Evolutionary conservation across 106 monocot species (phyloP), one percentile per base, ranked within the genome.

Genomic region (Acanthochlamys bracteata): DNA sequence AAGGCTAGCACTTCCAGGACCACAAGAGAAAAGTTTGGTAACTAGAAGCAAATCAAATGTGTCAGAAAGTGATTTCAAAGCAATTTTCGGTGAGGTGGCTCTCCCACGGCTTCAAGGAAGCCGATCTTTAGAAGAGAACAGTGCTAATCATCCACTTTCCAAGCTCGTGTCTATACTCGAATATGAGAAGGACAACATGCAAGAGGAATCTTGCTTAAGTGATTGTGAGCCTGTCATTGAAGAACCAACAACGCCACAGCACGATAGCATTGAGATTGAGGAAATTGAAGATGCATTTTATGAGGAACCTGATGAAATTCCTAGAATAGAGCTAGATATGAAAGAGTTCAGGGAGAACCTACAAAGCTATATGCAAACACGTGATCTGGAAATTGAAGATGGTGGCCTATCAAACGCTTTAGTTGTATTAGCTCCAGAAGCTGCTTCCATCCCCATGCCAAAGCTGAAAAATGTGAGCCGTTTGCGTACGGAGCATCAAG

Each of bases 261-360:
- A 74, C 24, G 78, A 84, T 12, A n/a, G n/a, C n/a, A 23, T 47
- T 41, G 71, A 78, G 47, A 52, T 63, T n/a, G 52, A 66, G 47
- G 79, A 46, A 52, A 84, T 88, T 60, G 88, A 88, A 57, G 88
- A 88, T 63, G 73, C 68, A 4, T 80, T 78, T 53, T 63, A 69
- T 55, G 83, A 88, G 59, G 84, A 84, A 21, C 75, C 78, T 23
- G 88, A 88, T 66, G 80, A 88, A 51, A 88, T 88, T 65, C 88
- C 88, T 41, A 46, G 42, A 0, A 88, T 88, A 23, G 78, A 78
- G 33, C 73, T 84, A 23, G 80, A 84, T 42, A 80, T 24, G 72
- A n/a, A 88, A 69, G 80, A 71, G 23, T 81, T 88, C 21, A 64
- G 77, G 53, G 74, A 84, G 53, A 88, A 83, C 59, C 46, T 88